Conservation (phyloP, 176 grass and related monocot genomes). For the Juncus inflexus region DNA sequence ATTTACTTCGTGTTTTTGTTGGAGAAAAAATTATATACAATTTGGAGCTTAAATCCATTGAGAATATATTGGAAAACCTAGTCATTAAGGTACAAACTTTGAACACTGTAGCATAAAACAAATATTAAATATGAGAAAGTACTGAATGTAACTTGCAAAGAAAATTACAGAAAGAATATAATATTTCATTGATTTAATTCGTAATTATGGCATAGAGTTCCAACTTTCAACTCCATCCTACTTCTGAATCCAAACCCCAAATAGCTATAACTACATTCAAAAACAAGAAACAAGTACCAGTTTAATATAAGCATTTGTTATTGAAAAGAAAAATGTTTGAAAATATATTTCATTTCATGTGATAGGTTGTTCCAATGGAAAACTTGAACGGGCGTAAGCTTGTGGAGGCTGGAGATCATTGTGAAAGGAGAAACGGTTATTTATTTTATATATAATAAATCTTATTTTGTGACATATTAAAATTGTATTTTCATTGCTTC, state of each 20-base stretch:
- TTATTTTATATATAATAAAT: not conserved
- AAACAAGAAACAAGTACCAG: too few relatives aligned
- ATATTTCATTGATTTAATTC: too few relatives aligned
- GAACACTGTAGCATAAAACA: not conserved
- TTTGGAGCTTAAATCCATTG: conserved; percentile 51
- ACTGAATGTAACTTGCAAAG: too few relatives aligned
- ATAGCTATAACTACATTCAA: too few relatives aligned
- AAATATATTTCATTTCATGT: conserved; percentile 5
- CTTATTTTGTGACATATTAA: not conserved
- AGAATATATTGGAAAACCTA: conserved; percentile 72
- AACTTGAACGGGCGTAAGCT: conserved; percentile 86
- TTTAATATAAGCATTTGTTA: too few relatives aligned
- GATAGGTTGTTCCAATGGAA: conserved; percentile 92
- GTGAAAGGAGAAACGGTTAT: conserved; percentile 98
- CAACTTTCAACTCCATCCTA: too few relatives aligned
- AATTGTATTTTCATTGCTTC: conserved; percentile 1
- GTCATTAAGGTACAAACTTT: conserved; percentile 64
- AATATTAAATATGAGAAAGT: too few relatives aligned
- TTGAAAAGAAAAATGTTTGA: too few relatives aligned
- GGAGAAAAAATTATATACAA: conserved; percentile 55
- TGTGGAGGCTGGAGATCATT: conserved; percentile 80
- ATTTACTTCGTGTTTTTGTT: conserved; percentile 67
- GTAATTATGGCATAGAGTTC: too few relatives aligned
- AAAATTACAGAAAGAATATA: too few relatives aligned
- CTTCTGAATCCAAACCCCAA: too few relatives aligned